A percentile compares a stretch with the other conserved stretches of the same genome.
Evolutionary conservation across 2,329 filamentous ascomycete species (phyloP).

Genomic region (Ophiognomonia clavigignenti-juglandacearum): DNA sequence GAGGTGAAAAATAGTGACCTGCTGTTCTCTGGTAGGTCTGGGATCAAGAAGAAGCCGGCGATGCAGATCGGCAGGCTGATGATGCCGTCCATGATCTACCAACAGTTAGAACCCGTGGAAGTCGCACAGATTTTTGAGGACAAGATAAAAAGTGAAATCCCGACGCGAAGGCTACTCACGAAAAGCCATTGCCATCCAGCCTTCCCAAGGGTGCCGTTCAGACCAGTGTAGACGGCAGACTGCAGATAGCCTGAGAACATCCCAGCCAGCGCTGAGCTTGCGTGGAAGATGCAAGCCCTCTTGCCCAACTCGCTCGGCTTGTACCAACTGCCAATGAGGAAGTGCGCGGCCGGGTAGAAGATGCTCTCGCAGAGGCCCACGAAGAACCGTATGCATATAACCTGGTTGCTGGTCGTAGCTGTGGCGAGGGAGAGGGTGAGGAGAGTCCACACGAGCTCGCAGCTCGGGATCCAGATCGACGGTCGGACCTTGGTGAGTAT

Average conservation of each 20-base stretch:
- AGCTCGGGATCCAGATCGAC: conserved; percentile 35
- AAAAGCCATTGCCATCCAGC: conserved; percentile 43
- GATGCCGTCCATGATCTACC: conserved; percentile 27
- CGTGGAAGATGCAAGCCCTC: conserved; percentile 37
- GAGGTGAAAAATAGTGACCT: conserved; percentile 24
- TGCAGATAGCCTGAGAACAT: conserved; percentile 40
- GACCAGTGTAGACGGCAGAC: conserved; percentile 33
- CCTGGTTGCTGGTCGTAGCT: conserved; percentile 30
- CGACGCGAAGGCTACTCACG: no score
- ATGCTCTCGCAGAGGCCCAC: conserved; percentile 34
- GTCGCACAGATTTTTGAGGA: no score
- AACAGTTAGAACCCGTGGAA: no score
- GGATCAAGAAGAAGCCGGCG: conserved; percentile 29
- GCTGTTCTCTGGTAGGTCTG: conserved; percentile 26
- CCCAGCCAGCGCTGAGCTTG: conserved; percentile 29
- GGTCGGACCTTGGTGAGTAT: conserved; percentile 37
- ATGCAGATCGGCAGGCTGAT: conserved; percentile 28
- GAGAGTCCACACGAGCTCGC: conserved; percentile 31
- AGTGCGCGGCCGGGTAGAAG: conserved; percentile 33
- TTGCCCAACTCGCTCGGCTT: conserved; percentile 37
- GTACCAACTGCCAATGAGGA: conserved; percentile 39
- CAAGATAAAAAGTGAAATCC: no score
- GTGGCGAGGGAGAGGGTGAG: conserved; percentile 32
- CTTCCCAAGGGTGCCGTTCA: conserved; percentile 32
- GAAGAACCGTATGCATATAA: conserved; percentile 38